A percentile compares a stretch with the other conserved stretches of the same genome.
These are phyloP conservation scores for Hanseniaspora valbyensis DNA, from an alignment of 805 yeast genomes.

Conservation along the genomic window DNA sequence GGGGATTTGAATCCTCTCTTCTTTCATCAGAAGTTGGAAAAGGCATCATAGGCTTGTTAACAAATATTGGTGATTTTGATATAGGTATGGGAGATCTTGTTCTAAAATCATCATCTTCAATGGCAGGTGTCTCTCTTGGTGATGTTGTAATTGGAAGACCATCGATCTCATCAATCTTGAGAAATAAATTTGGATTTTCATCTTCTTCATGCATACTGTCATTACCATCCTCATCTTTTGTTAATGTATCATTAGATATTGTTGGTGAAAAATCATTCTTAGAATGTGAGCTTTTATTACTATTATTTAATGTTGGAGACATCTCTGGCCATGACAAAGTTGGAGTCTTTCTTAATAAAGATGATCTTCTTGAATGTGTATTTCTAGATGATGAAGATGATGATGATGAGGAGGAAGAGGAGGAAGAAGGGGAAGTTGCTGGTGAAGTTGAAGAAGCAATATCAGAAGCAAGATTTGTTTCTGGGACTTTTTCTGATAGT, in stretches of 20 bases:
- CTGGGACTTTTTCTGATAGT: not conserved
- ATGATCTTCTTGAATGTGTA: not conserved
- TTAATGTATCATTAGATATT: conserved; percentile 11
- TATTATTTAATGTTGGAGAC: not conserved
- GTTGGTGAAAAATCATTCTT: not conserved
- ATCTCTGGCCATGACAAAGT: not conserved
- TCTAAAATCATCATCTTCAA: not conserved
- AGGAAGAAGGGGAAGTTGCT: conserved; percentile 21
- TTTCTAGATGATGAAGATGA: conserved; percentile 19
- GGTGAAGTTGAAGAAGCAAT: not conserved
- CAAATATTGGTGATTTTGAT: not conserved
- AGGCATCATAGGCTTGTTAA: not conserved
- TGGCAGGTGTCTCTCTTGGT: not conserved
- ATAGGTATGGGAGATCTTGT: not conserved
- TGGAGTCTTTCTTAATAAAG: conserved; percentile 2
- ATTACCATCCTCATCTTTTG: conserved; percentile 17
- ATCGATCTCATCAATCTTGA: conserved; percentile 31
- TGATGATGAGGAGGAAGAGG: too few species aligned
- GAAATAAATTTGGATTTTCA: conserved; percentile 23
- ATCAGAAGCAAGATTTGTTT: not conserved
- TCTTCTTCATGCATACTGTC: conserved; percentile 17
- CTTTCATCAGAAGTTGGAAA: not conserved
- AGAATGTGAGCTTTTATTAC: not conserved
- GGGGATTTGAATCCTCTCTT: not conserved
- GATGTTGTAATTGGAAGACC: conserved; percentile 20